A percentile compares a stretch with the other conserved stretches of the same genome.
Conservation (phyloP, 768 basidiomycete genomes). For the Omphalotus guepiniiformis region DNA sequence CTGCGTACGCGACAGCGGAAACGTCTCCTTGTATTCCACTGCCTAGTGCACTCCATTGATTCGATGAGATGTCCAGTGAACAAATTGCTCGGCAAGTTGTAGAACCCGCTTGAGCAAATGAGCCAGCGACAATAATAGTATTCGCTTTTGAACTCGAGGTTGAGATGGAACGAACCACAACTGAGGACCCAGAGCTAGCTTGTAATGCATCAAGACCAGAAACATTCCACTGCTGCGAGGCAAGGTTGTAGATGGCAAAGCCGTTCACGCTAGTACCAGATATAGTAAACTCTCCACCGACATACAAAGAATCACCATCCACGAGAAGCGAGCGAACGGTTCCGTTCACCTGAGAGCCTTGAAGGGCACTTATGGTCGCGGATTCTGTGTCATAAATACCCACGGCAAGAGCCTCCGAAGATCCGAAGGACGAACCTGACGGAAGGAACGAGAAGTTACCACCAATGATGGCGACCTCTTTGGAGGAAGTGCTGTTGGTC, state of each 20-base stretch:
- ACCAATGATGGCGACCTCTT: conserved; percentile 73
- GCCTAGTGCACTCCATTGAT: conserved; percentile 80
- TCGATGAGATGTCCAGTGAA: conserved; percentile 57
- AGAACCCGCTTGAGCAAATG: conserved; percentile 76
- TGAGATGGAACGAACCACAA: conserved; percentile 70
- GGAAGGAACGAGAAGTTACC: conserved; percentile 78
- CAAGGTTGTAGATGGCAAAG: conserved; percentile 79
- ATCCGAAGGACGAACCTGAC: conserved; percentile 26
- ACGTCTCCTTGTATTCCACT: conserved; percentile 80
- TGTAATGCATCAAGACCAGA: conserved; percentile 58
- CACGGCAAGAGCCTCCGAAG: conserved; percentile 45
- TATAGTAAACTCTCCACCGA: conserved; percentile 82
- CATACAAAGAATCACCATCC: conserved; percentile 61
- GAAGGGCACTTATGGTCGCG: conserved; percentile 46
- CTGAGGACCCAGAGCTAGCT: conserved; percentile 44
- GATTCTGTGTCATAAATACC: conserved; percentile 66
- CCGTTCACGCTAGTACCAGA: conserved; percentile 55
- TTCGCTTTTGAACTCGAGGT: conserved; percentile 55
- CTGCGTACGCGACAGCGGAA: conserved; percentile 72
- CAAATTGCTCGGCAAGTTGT: conserved; percentile 77
- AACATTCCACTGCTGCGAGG: conserved; percentile 56
- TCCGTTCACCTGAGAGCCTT: conserved; percentile 65
- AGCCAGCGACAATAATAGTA: conserved; percentile 80
- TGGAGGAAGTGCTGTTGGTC: conserved; percentile 68
- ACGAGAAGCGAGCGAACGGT: conserved; percentile 76